phyloP scores from a whole-genome alignment of 805 yeast species.

The Schwanniomyces sp. region DNA sequence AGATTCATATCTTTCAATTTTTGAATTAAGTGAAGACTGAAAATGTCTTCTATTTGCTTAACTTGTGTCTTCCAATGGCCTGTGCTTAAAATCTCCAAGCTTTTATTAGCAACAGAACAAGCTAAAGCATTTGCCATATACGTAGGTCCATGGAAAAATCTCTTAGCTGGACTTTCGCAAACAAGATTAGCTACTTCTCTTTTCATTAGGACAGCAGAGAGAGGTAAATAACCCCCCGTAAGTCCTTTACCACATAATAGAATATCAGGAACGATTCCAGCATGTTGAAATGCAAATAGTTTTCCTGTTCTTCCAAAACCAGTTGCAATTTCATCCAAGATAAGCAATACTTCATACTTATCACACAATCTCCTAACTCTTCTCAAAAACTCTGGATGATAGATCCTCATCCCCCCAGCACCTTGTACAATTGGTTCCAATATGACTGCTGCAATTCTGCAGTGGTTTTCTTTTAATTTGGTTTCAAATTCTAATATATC shows the following conservation, averaged over 20 bases:
- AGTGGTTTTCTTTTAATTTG: constrained; percentile 18
- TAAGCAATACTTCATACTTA: constrained; percentile 50
- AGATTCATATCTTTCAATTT: constrained; percentile 44
- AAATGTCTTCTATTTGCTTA: constrained; percentile 77
- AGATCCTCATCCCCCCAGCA: constrained; percentile 96
- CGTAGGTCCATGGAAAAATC: constrained; percentile 77
- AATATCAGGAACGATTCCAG: constrained; percentile 47
- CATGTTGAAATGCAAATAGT: constrained; percentile 48
- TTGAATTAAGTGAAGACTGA: constrained; percentile 43
- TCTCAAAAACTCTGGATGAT: constrained; percentile 44
- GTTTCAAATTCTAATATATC: neutral
- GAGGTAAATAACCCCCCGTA: constrained; percentile 65
- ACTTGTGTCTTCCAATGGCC: constrained; percentile 46
- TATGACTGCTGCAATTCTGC: constrained; percentile 83
- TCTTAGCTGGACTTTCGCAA: constrained; percentile 71
- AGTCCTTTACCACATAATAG: constrained; percentile 50
- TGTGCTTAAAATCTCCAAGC: constrained; percentile 38
- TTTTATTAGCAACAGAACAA: constrained; percentile 89
- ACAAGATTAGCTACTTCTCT: constrained; percentile 83
- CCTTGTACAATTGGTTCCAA: constrained; percentile 98
- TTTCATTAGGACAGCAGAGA: constrained; percentile 86
- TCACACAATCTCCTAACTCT: constrained; percentile 53
- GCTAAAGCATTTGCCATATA: constrained; percentile 97
- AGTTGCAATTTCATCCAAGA: constrained; percentile 59
- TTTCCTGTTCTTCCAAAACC: constrained; percentile 56